phyloP scores from a whole-genome alignment of 164 flowering plant genomes.

The Warburgia ugandensis region DNA sequence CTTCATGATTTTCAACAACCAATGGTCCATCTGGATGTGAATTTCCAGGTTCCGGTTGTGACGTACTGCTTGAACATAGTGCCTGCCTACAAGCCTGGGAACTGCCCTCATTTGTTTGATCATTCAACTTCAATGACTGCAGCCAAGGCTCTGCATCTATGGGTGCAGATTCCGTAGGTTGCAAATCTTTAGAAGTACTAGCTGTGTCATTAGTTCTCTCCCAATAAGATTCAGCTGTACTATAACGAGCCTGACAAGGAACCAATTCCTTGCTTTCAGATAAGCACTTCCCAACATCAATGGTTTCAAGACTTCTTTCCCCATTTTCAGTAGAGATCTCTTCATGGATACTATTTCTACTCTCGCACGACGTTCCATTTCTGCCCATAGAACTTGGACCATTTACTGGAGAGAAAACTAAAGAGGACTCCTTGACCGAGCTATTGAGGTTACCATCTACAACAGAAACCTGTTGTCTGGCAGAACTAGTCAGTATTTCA shows the following conservation, averaged over 20 bases:
- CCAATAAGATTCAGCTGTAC: conserved; percentile 14
- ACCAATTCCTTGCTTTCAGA: conserved; percentile 32
- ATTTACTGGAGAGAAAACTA: conserved; percentile 14
- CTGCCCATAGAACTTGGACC: conserved; percentile 21
- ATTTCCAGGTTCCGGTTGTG: conserved; percentile 17
- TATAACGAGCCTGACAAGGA: conserved; percentile 21
- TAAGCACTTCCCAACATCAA: conserved; percentile 21
- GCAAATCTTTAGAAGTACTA: conserved; percentile 26
- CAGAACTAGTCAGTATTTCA: conserved; percentile 22
- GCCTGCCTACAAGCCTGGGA: conserved; percentile 17
- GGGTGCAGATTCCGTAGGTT: conserved; percentile 27
- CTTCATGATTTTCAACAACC: conserved; percentile 24
- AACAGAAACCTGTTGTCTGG: conserved; percentile 15
- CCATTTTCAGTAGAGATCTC: conserved; percentile 14
- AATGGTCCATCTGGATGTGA: conserved; percentile 16
- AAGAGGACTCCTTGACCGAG: conserved; percentile 17
- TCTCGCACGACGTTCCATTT: conserved; percentile 24
- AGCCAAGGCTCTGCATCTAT: conserved; percentile 18
- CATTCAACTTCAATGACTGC: conserved; percentile 19
- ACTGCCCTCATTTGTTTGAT: conserved; percentile 13
- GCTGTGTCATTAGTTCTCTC: conserved; percentile 26
- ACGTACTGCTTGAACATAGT: conserved; percentile 23
- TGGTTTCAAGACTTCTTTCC: conserved; percentile 16
- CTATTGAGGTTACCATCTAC: conserved; percentile 12
- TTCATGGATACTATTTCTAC: conserved; percentile 15